Base-by-base conservation (phyloP, 768 basidiomycete species). In the Naematelia encephala region DNA sequence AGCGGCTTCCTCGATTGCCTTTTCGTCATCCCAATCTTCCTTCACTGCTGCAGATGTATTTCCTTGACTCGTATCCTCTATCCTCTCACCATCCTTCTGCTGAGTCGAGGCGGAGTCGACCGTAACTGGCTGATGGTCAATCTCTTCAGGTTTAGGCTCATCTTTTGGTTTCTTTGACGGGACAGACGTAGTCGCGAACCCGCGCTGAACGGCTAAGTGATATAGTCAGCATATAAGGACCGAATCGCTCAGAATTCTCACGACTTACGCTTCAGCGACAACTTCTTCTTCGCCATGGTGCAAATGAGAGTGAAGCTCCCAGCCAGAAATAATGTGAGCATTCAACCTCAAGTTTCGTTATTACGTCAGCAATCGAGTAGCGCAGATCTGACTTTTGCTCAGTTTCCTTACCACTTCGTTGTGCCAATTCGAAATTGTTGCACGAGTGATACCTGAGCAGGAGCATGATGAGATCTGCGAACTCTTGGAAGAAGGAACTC, bases 201-300 rank as follows among this genome's bases (percentile, higher is more conserved):
- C 75, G 23, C 75, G 51, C 21, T 72, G 60, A 25, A 75, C 75
- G 25, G 73, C 71, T 73, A n/a, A 61, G 61, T 27, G 51, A 27
- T 4, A 5, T n/a, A 0, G 27, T 45, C 12, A 8, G 16, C 25
- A 27, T 13, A 22, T 53, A 10, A 46, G 4, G 10, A 28, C 1
- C 4, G 52, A 43, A 29, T 10, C 21, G 26, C 10, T 10, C 23
- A 26, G 57, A 22, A 43, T n/a, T 52, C 68, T 66, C 56, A 70
- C n/a, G n/a, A n/a, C n/a, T n/a, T n/a, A n/a, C 71, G 75, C 54
- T 74, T 74, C 54, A 77, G 51, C 11, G 75, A 67, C 11, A 67
- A 30, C 61, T 77, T 77, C 64, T 77, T 77, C 66, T 77, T 77
- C 2, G 65, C 75, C 75, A 77, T 77, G 19, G 11, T 54, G 34